Percentiles rank a stretch among this genome's conserved stretches.
Evolutionary conservation across 345 rosid species (phyloP).

Genomic region (Microthlaspi erraticum): DNA sequence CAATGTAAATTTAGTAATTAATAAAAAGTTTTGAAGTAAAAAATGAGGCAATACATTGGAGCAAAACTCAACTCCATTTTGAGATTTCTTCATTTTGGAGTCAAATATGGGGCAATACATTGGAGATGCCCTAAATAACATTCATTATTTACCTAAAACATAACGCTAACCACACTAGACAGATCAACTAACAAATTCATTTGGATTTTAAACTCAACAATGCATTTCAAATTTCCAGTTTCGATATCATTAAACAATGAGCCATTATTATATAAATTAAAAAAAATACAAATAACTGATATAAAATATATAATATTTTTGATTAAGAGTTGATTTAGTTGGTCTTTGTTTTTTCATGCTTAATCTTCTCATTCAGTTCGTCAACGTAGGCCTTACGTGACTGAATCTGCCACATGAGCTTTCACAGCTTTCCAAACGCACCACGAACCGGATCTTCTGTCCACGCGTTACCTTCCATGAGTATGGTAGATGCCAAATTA

Average conservation of each 20-base stretch:
- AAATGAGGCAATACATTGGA: no score
- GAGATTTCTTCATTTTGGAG: no score
- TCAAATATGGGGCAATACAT: no score
- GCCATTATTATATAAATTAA: not conserved
- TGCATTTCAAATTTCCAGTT: not conserved
- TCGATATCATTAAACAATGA: not conserved
- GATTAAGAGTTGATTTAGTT: not conserved
- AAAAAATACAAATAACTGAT: not conserved
- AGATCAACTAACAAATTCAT: no score
- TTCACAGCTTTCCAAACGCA: not conserved
- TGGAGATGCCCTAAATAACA: no score
- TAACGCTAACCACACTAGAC: no score
- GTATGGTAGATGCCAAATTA: not conserved
- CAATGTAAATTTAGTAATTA: no score
- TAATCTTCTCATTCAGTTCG: not conserved
- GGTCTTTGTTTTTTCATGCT: not conserved
- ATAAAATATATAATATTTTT: not conserved
- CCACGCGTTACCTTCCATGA: constrained; percentile 11
- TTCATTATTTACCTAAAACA: no score
- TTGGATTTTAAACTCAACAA: no score
- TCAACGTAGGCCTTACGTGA: not conserved
- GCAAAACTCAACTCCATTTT: no score
- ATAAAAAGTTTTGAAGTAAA: no score
- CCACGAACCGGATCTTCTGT: not conserved
- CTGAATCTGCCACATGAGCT: not conserved